A percentile compares a stretch with the other conserved stretches of the same genome.
Conservation (phyloP, 495 filamentous ascomycete genomes). For the Trichoderma gamsii region DNA sequence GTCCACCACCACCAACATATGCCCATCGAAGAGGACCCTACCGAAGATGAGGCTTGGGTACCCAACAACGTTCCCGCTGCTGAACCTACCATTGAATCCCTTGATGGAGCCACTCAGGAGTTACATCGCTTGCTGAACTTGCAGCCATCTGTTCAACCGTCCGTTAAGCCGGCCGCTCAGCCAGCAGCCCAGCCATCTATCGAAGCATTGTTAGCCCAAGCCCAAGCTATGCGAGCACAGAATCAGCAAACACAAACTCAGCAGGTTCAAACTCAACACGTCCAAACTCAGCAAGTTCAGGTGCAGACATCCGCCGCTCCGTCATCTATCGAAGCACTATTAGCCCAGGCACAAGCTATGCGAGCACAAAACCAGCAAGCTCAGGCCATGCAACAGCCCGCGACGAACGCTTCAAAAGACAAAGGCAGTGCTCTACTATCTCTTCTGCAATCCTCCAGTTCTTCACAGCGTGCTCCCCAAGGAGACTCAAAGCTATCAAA, state of each 20-base stretch:
- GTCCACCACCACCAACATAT: constrained; percentile 21
- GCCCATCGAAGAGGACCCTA: constrained; percentile 32
- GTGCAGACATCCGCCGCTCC: no score
- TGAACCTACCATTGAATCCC: constrained; percentile 30
- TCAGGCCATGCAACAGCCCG: neutral
- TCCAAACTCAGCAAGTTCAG: no score
- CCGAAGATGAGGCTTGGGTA: constrained; percentile 36
- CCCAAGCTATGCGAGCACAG: no score
- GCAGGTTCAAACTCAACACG: no score
- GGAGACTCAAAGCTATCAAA: constrained; percentile 19
- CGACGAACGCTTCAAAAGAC: constrained; percentile 21
- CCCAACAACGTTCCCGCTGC: constrained; percentile 24
- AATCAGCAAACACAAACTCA: no score
- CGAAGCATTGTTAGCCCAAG: no score
- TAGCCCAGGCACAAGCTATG: neutral
- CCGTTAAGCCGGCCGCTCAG: neutral
- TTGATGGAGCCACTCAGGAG: constrained; percentile 55
- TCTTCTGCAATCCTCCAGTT: constrained; percentile 26
- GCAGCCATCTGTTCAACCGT: constrained; percentile 41
- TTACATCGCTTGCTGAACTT: constrained; percentile 61
- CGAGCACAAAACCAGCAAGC: no score
- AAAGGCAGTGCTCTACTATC: constrained; percentile 32
- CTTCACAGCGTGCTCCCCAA: constrained; percentile 19
- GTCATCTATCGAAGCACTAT: neutral
- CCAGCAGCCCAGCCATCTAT: neutral